Evolutionary conservation across 768 basidiomycete species (phyloP), one percentile per base, ranked within the genome.

Genomic region (Tephrocybe sp.): DNA sequence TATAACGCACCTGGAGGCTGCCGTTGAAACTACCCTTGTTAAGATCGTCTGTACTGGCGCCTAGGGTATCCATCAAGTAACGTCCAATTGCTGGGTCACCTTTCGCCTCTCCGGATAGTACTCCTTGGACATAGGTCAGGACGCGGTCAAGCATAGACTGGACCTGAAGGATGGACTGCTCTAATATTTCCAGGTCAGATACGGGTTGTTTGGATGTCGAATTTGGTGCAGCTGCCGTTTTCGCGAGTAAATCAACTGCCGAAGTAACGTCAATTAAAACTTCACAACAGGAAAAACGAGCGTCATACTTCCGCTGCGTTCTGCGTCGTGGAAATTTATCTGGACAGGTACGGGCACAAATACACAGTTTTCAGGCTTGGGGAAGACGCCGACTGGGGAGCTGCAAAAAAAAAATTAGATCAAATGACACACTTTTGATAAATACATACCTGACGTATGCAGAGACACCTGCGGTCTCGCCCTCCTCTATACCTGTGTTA

Each of bases 301-400:
- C 15, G 44, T 79, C 91, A 66, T 67, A 94, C 94, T 73, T 37
- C 91, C 91, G 53, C 88, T 86, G 52, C 86, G 83, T 64, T 98
- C 94, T 27, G 85, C 77, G 38, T 89, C 83, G 57, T 86, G 82
- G 69, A 90, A 90, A 58, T 81, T 82, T 49, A 98, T 75, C 53
- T 88, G 82, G 52, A 90, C 86, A n/a, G 91, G 88, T 44, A 98
- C 83, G 29, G 95, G 94, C 23, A 90, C 77, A 68, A 98, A 98
- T 24, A 94, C 90, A 58, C 90, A 91, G 69, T 97, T 95, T 72
- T 97, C 94, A 37, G 91, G 83, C 71, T 92, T 94, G 29, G 88
- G 90, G 64, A 76, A 80, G 21, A 94, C 82, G 10, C 94, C 94
- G 13, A 97, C 83, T 3, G 92, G 91, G 45, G 92, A 88, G 62